Base-by-base conservation (phyloP, 2,329 filamentous ascomycete species). In the Penicillium concentricum region DNA sequence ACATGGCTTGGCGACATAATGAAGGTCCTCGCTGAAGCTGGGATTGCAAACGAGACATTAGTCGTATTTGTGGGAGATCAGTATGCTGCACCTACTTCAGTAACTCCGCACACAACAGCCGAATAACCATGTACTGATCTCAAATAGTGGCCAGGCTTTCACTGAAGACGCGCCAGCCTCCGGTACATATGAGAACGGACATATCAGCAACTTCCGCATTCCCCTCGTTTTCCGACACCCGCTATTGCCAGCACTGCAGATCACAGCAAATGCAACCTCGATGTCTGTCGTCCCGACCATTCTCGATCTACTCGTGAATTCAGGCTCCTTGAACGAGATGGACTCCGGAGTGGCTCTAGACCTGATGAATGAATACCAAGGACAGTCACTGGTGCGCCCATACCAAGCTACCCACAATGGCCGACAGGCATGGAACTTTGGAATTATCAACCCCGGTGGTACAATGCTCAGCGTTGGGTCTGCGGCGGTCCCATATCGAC, bases 401-500 rank as follows among this genome's bases (percentile, higher is more conserved):
- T 76, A 72, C 59, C 65, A 70, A 42, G 49, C 68, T 5, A 61
- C 62, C 7, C 65, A 74, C 24, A 67, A 72, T 56, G 75, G 74
- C 10, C 66, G 74, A 16, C 65, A 69, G 34, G 62, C 65, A 9
- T 72, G 70, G 70, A 67, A 71, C 43, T 67, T 72, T 16, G 61
- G 61, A 12, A 63, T 73, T 35, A 69, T 73, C 48, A 72, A 72
- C 37, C 61, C 71, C 2, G 71, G 71, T 2, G 69, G 69, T 26
- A 65, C 68, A 32, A 64, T 87, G 88, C 73, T 82, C 82, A 60
- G 79, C 81, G 61, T 87, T 90, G 74, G 87, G 86, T 15, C 82
- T 79, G 61, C 96, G 88, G 92, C 86, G 87, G 67, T 91, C 92
- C 78, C 73, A 51, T 72, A 82, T 95, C 55, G 81, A 84, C 57